phyloP scores from a whole-genome alignment of 116 monocot species.

The Posidonia oceanica region DNA sequence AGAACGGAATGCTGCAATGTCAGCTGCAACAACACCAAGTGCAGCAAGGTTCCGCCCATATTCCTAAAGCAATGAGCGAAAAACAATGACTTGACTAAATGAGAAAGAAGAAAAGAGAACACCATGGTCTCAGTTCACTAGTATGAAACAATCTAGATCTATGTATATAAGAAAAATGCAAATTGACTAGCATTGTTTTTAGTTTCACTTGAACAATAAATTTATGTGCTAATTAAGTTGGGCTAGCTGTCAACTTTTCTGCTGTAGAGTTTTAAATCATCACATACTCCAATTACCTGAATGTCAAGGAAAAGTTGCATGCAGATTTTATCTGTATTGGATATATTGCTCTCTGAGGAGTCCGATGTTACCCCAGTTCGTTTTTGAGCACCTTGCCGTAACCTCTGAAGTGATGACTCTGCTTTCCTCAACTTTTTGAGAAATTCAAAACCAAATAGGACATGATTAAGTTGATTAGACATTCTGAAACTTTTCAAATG shows the following conservation, averaged over 20 bases:
- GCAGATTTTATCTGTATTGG: conserved; percentile 94
- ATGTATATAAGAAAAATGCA: too few species aligned
- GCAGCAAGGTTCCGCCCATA: conserved; percentile 70
- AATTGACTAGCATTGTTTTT: too few species aligned
- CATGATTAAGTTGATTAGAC: background rate
- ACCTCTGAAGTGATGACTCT: conserved; percentile 72
- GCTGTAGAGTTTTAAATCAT: too few species aligned
- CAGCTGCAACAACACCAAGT: conserved; percentile 49
- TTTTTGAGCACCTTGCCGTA: conserved; percentile 86
- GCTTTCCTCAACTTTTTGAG: conserved; percentile 65
- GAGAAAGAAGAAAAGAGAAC: background rate
- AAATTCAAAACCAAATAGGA: background rate
- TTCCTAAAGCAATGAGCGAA: conserved; percentile 36
- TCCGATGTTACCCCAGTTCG: conserved; percentile 71
- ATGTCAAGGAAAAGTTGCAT: conserved; percentile 97
- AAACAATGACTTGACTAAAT: conserved; percentile 1
- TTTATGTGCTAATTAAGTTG: too few species aligned
- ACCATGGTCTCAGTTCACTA: background rate
- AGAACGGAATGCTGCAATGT: conserved; percentile 45
- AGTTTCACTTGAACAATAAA: too few species aligned
- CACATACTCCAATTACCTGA: conserved; percentile 43
- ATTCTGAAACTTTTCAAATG: background rate
- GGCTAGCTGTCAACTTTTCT: too few species aligned
- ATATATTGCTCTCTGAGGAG: conserved; percentile 58
- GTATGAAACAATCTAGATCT: background rate